These are phyloP conservation scores for Hericium alpestre DNA, from an alignment of 768 basidiomycete genomes.

Conservation along the genomic window DNA sequence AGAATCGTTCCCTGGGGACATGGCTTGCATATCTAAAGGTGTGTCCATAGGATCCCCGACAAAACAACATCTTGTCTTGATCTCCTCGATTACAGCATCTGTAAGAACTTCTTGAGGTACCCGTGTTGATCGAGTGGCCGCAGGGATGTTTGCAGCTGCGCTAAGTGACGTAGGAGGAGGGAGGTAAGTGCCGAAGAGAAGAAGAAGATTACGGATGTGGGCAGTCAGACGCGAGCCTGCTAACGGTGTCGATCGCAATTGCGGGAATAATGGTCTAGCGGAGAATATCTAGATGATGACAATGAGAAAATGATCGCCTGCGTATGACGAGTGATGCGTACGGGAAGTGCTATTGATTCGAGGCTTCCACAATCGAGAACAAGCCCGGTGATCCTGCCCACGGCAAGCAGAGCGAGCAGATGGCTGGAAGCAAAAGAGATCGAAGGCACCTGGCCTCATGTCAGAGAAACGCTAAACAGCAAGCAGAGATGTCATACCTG, in stretches of 20 bases:
- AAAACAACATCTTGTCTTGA: conserved; percentile 85
- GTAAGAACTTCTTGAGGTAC: conserved; percentile 76
- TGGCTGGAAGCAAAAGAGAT: conserved; percentile 89
- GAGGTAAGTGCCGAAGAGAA: conserved; percentile 76
- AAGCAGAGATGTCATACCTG: conserved; percentile 39
- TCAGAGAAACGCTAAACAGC: background rate
- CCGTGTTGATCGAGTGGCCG: conserved; percentile 48
- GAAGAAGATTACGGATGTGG: conserved; percentile 72
- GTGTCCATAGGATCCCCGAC: conserved; percentile 55
- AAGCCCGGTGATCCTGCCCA: conserved; percentile 84
- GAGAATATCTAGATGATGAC: conserved; percentile 64
- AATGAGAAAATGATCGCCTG: background rate
- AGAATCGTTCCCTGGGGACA: conserved; percentile 22
- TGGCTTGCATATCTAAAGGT: conserved; percentile 13
- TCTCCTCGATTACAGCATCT: conserved; percentile 74
- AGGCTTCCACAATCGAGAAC: conserved; percentile 90
- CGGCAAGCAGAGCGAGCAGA: conserved; percentile 72
- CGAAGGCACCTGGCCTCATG: conserved; percentile 63
- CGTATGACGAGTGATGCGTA: conserved; percentile 27
- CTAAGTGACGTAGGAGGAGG: conserved; percentile 69
- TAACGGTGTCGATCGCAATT: conserved; percentile 73
- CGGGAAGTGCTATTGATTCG: conserved; percentile 82
- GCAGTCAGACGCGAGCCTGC: conserved; percentile 76
- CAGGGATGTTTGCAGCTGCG: conserved; percentile 50
- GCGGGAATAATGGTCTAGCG: conserved; percentile 76